These are phyloP conservation scores for Rhizopus sp. DNA, from an alignment of 371 early-diverging fungal genomes.

Conservation along the genomic window DNA sequence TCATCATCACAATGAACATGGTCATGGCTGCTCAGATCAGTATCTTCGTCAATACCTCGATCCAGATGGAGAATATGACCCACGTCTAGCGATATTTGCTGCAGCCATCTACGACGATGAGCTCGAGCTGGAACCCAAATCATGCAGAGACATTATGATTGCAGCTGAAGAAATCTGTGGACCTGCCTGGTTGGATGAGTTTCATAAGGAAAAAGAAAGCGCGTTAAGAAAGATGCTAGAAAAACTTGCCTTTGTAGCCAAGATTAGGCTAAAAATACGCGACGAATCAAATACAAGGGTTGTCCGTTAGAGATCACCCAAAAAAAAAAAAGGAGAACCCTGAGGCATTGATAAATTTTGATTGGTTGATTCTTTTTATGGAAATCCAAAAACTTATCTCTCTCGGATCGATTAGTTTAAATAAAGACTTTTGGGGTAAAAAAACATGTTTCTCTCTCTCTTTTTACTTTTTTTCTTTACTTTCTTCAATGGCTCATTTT, in stretches of 20 bases:
- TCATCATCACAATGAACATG: constrained; percentile 5
- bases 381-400: too few species aligned
- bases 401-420: too few species aligned
- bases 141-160: constrained; percentile 22
- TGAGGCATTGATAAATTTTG: not conserved
- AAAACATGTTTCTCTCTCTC: too few species aligned
- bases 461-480: too few species aligned
- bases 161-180: constrained; percentile 30
- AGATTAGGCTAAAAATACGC: constrained; percentile 27
- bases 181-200: constrained; percentile 23
- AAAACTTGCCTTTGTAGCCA: constrained; percentile 29
- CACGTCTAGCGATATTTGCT: constrained; percentile 24
- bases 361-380: too few species aligned
- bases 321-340: constrained; percentile 4
- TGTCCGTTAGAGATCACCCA: constrained; percentile 4
- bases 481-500: too few species aligned
- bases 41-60: constrained; percentile 24
- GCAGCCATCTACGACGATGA: constrained; percentile 18
- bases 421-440: too few species aligned
- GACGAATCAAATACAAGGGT: constrained; percentile 6
- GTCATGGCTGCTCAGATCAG: constrained; percentile 8
- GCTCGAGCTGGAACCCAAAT: constrained; percentile 4
- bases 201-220: constrained; percentile 21
- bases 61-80: constrained; percentile 28
- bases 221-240: constrained; percentile 23